A percentile compares a stretch with the other conserved stretches of the same genome.
Evolutionary conservation across 1,284 basidiomycete genomes (phyloP).

Genomic region (Ganoderma resinaceum): DNA sequence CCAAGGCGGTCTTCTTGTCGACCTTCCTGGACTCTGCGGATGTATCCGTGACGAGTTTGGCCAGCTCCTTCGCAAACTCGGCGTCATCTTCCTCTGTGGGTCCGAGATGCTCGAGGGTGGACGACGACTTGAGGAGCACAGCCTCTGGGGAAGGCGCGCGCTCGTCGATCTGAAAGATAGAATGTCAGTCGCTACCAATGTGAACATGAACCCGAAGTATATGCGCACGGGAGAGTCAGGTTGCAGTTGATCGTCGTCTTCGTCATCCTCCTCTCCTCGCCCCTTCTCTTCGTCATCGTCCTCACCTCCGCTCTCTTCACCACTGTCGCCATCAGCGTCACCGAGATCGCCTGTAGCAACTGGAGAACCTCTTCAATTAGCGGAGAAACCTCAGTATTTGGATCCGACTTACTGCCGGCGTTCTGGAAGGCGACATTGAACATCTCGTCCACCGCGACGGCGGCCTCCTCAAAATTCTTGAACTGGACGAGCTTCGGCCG

Average conservation of each 20-base stretch:
- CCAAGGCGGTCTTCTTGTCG: conserved; percentile 83
- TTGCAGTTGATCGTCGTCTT: conserved; percentile 58
- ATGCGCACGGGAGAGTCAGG: conserved; percentile 59
- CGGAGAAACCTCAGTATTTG: no score
- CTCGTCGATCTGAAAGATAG: conserved; percentile 59
- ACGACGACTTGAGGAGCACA: conserved; percentile 65
- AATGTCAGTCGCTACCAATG: neutral
- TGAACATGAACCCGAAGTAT: neutral
- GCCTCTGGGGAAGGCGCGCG: conserved; percentile 81
- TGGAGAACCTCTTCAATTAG: conserved; percentile 21
- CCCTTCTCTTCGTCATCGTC: conserved; percentile 58
- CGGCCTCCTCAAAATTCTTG: conserved; percentile 86
- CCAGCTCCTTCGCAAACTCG: conserved; percentile 95
- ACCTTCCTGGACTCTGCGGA: conserved; percentile 84
- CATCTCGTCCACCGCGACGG: conserved; percentile 88
- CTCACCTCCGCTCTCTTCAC: conserved; percentile 72
- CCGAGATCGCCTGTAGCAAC: conserved; percentile 48
- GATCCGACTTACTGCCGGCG: conserved; percentile 54
- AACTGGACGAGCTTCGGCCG: conserved; percentile 76
- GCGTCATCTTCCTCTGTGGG: conserved; percentile 89
- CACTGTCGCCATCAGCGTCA: conserved; percentile 59
- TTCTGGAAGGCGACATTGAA: conserved; percentile 70
- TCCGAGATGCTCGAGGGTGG: conserved; percentile 70
- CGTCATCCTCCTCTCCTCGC: conserved; percentile 59
- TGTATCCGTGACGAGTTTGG: conserved; percentile 92